Conservation (phyloP, 1,284 basidiomycete species). For the Trichosporon sp. region DNA sequence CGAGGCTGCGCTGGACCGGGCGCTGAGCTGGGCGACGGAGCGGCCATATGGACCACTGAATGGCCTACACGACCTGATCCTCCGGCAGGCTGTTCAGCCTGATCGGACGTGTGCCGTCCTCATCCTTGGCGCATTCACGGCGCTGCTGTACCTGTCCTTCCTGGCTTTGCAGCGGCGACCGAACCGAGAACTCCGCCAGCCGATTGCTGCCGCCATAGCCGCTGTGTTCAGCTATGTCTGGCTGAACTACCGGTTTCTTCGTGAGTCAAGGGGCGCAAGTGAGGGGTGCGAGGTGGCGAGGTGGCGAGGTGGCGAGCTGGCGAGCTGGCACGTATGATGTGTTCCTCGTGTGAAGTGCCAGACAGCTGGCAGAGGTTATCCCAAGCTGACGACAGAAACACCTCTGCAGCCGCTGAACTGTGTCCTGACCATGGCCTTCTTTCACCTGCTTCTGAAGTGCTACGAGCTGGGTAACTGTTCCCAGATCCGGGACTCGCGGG, state of each 20-base stretch:
- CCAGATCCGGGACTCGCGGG: constrained; percentile 4
- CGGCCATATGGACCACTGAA: constrained; percentile 13
- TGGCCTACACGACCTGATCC: not conserved
- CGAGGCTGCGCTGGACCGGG: not conserved
- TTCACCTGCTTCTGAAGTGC: constrained; percentile 4
- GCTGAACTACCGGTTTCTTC: constrained; percentile 2
- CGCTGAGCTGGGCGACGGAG: not conserved
- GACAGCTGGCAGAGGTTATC: too few relatives aligned
- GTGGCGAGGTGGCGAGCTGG: too few relatives aligned
- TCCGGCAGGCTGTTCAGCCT: not conserved
- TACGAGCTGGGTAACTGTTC: not conserved
- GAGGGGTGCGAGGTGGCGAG: not conserved
- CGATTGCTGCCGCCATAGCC: not conserved
- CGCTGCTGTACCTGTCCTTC: not conserved
- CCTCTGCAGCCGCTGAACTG: constrained; percentile 5
- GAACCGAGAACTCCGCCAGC: not conserved
- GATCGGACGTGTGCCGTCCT: not conserved
- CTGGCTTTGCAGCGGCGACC: not conserved
- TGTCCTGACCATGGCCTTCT: constrained; percentile 13
- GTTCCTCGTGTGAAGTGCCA: too few relatives aligned
- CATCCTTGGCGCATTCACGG: not conserved
- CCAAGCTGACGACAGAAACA: not conserved
- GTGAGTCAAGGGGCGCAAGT: too few relatives aligned
- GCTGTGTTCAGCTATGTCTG: not conserved
- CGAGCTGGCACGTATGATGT: too few relatives aligned